phyloP scores from a whole-genome alignment of 192 early-diverging fungal genomes.

The Backusella mclennaniae region DNA sequence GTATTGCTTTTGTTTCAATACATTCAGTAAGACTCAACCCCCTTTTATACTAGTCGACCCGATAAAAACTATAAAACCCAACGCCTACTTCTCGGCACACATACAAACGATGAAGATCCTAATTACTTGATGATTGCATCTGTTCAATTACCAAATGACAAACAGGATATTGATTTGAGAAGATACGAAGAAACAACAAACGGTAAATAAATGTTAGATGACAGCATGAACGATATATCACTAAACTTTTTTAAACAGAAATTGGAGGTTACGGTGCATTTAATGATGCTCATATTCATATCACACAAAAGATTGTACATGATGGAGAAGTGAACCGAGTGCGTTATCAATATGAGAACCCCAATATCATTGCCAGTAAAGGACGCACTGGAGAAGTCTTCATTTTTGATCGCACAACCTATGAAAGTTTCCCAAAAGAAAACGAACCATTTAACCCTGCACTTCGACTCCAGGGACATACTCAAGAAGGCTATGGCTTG shows the following conservation, averaged over 20 bases:
- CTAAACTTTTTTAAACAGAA: conserved; percentile 1
- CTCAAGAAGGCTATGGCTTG: conserved; percentile 94
- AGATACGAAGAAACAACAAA: conserved; percentile 39
- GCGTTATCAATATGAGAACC: conserved; percentile 96
- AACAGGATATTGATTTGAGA: conserved; percentile 32
- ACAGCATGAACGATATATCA: not conserved
- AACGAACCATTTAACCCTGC: conserved; percentile 84
- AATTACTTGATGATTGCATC: conserved; percentile 97
- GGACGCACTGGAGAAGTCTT: conserved; percentile 90
- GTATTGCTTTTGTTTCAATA: too few species aligned
- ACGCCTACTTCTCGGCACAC: conserved; percentile 89
- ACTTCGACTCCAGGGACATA: conserved; percentile 82
- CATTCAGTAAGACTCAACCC: not conserved
- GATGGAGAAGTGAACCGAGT: conserved; percentile 98
- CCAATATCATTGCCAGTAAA: conserved; percentile 95
- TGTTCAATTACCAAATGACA: conserved; percentile 57
- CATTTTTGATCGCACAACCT: conserved; percentile 93
- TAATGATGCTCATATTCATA: conserved; percentile 72
- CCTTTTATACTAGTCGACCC: conserved; percentile 42
- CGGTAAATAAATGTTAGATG: not conserved
- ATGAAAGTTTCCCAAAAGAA: conserved; percentile 74
- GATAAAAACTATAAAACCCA: conserved; percentile 92
- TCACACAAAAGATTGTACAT: conserved; percentile 94
- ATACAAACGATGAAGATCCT: conserved; percentile 93
- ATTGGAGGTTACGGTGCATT: conserved; percentile 38